Percentiles rank a stretch among this genome's conserved stretches.
Conservation (phyloP, 2,329 filamentous ascomycete species). For the Amauroascus verrucosus region DNA sequence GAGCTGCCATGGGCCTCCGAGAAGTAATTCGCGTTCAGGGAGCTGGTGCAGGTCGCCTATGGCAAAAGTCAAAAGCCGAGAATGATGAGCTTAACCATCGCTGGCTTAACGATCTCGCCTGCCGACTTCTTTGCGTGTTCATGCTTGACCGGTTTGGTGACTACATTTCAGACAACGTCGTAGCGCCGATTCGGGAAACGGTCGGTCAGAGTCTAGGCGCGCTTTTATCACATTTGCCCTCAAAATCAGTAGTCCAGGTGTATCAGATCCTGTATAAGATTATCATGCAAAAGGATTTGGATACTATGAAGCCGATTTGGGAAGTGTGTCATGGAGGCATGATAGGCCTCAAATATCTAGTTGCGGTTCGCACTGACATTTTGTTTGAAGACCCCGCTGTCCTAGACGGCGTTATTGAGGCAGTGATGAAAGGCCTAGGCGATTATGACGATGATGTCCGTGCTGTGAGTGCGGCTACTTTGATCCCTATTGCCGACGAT, state of each 20-base stretch:
- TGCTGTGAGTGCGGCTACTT: conserved; percentile 90
- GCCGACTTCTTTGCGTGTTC: conserved; percentile 84
- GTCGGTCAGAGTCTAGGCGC: conserved; percentile 89
- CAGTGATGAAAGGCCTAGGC: conserved; percentile 88
- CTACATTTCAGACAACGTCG: conserved; percentile 93
- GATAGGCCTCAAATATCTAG: conserved; percentile 90
- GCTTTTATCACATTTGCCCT: conserved; percentile 70
- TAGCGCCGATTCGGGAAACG: conserved; percentile 90
- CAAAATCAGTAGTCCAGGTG: conserved; percentile 68
- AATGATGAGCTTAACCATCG: conserved; percentile 70
- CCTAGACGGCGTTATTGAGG: conserved; percentile 83
- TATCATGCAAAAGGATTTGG: conserved; percentile 80
- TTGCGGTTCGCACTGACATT: conserved; percentile 87
- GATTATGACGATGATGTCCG: conserved; percentile 92
- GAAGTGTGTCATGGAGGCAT: conserved; percentile 96
- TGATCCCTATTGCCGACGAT: conserved; percentile 92
- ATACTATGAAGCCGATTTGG: conserved; percentile 67
- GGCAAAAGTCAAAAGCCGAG: conserved; percentile 57
- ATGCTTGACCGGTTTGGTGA: conserved; percentile 97
- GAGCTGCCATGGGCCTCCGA: conserved; percentile 86
- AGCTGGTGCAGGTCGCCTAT: conserved; percentile 67
- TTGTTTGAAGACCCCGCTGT: conserved; percentile 72
- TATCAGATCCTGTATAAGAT: conserved; percentile 78
- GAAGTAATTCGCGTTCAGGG: conserved; percentile 91
- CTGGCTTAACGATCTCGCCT: conserved; percentile 94